A percentile compares a stretch with the other conserved stretches of the same genome.
phyloP scores from a whole-genome alignment of 2,329 filamentous ascomycete genomes.

The Sporothrix humicola region DNA sequence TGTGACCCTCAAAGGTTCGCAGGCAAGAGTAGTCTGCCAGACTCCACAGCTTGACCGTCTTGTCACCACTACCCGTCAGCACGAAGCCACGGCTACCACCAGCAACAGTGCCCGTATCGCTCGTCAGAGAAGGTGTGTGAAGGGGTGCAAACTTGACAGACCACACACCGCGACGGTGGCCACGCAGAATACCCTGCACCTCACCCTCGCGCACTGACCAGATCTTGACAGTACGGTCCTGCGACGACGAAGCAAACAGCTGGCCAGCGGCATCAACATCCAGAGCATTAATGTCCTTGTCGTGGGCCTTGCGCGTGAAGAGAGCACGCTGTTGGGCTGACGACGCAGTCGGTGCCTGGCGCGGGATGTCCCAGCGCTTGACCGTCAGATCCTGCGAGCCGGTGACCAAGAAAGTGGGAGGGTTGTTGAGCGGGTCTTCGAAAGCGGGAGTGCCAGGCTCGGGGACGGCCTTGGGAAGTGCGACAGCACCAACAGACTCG shows the following conservation, averaged over 20 bases:
- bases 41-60: slow-evolving; percentile 95
- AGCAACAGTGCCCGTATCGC: slow-evolving; percentile 72
- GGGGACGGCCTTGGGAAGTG: slow-evolving; percentile 74
- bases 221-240: slow-evolving; percentile 96
- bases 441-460: slow-evolving; percentile 71
- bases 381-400: slow-evolving; percentile 95
- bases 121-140: slow-evolving; percentile 73
- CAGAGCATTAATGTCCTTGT: slow-evolving; percentile 98
- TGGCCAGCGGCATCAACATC: slow-evolving; percentile 75
- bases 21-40: slow-evolving; percentile 90
- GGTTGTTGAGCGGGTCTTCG: slow-evolving; percentile 75
- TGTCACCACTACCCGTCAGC: slow-evolving; percentile 91
- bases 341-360: slow-evolving; percentile 51
- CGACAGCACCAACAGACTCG: slow-evolving; percentile 89
- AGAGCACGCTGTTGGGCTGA: slow-evolving; percentile 64
- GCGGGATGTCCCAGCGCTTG: slow-evolving; percentile 87
- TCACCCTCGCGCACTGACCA: slow-evolving; percentile 92
- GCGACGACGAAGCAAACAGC: slow-evolving; percentile 94
- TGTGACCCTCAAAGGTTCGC: slow-evolving; percentile 93
- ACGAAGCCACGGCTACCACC: slow-evolving; percentile 73
- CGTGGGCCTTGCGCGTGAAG: slow-evolving; percentile 93
- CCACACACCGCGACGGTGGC: slow-evolving; percentile 96
- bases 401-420: slow-evolving; percentile 84
- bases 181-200: slow-evolving; percentile 85
- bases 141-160: slow-evolving; percentile 87